Evolutionary conservation across 176 grass and related monocot species (phyloP).

Genomic region (Musa beccarii): DNA sequence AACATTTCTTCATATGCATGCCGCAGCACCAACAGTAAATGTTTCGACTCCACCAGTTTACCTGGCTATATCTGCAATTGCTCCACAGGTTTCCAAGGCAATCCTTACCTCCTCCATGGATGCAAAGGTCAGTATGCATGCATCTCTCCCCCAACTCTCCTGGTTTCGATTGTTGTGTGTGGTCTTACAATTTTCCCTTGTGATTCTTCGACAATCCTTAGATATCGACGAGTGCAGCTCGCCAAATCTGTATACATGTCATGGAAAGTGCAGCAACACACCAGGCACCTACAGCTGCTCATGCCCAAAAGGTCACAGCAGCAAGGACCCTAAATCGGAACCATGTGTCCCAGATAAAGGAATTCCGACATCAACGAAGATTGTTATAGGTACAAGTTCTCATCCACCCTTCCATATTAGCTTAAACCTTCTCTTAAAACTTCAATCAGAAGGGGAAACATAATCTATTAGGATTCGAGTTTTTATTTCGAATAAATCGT

Average conservation of each 20-base stretch:
- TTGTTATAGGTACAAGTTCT: background rate
- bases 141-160: no score
- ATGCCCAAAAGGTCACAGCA: background rate
- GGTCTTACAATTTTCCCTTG: background rate
- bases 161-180: no score
- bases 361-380: background rate
- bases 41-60: no score
- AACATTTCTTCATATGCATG: background rate
- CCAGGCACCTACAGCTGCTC: background rate
- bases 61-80: background rate
- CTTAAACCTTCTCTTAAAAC: background rate
- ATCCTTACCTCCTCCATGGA: background rate
- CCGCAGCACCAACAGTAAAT: no score
- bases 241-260: background rate
- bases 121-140: background rate
- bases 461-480: no score
- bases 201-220: no score
- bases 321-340: background rate
- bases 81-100: background rate
- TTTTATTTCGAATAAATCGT: no score
- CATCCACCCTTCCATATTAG: background rate
- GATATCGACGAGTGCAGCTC: background rate
- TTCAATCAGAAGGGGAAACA: no score
- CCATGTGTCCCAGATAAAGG: background rate
- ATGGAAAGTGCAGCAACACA: background rate